A percentile compares a stretch with the other conserved stretches of the same genome.
Conservation (phyloP, 768 basidiomycete species). For the Termitomyces sp. region DNA sequence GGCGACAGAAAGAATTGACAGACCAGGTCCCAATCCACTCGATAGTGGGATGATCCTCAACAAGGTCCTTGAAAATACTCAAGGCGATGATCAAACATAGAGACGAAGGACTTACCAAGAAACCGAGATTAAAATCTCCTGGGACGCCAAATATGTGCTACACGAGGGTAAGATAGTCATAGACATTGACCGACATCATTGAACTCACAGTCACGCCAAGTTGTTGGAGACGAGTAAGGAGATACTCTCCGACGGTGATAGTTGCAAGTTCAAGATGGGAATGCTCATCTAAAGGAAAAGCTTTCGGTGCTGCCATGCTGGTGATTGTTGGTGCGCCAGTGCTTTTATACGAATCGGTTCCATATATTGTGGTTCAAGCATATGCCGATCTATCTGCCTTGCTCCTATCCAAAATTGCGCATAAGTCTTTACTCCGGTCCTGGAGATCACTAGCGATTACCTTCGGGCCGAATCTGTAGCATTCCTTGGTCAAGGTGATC, state of each 20-base stretch:
- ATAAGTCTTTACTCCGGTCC: no score
- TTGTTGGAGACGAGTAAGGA: conserved; percentile 51
- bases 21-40: conserved; percentile 88
- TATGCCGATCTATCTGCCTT: no score
- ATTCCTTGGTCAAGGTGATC: no score
- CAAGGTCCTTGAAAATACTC: conserved; percentile 50
- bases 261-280: conserved; percentile 41
- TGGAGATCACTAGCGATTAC: no score
- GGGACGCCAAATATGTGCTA: conserved; percentile 86
- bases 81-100: background rate
- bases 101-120: conserved; percentile 31
- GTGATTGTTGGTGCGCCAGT: background rate
- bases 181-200: background rate
- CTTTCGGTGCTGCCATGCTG: conserved; percentile 14
- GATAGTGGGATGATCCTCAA: conserved; percentile 74
- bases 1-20: background rate
- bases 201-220: conserved; percentile 46
- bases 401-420: no score
- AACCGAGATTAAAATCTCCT: conserved; percentile 78
- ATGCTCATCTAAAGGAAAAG: conserved; percentile 37
- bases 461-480: no score
- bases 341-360: no score
- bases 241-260: conserved; percentile 48
- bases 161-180: background rate
- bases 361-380: no score